A percentile compares a stretch with the other conserved stretches of the same genome.
Evolutionary conservation across 2,329 filamentous ascomycete species (phyloP).

Genomic region (Hymenoscyphus scutula): DNA sequence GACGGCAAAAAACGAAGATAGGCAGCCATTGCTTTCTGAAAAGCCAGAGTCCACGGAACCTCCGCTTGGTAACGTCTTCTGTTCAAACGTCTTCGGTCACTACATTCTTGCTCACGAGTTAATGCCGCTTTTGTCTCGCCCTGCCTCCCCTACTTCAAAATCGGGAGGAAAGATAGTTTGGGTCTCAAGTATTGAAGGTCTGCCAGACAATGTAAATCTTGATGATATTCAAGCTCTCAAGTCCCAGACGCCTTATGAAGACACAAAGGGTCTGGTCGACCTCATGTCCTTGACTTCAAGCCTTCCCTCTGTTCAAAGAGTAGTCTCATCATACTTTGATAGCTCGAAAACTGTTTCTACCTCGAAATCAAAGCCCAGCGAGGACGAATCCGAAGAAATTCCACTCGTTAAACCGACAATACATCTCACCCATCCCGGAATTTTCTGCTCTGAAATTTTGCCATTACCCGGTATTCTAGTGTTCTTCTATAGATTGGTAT

Average conservation of each 20-base stretch:
- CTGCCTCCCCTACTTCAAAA: slow-evolving; percentile 26
- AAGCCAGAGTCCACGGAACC: slow-evolving; percentile 45
- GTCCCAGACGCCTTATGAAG: slow-evolving; percentile 69
- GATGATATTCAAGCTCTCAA: slow-evolving; percentile 74
- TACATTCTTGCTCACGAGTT: slow-evolving; percentile 84
- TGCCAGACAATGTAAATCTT: slow-evolving; percentile 49
- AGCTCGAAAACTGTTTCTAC: slow-evolving; percentile 30
- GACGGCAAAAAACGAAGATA: slow-evolving; percentile 26
- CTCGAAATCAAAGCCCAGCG: slow-evolving; percentile 24
- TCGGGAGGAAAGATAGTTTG: slow-evolving; percentile 63
- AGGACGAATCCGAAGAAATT: slow-evolving; percentile 12
- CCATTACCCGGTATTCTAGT: slow-evolving; percentile 69
- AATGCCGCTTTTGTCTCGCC: slow-evolving; percentile 61
- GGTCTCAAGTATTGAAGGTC: slow-evolving; percentile 78
- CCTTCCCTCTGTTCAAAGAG: slow-evolving; percentile 60
- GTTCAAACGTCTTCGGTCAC: slow-evolving; percentile 92
- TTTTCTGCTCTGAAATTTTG: slow-evolving; percentile 80
- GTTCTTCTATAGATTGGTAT: slow-evolving; percentile 63
- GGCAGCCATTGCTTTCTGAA: slow-evolving; percentile 27
- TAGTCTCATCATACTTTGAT: slow-evolving; percentile 56
- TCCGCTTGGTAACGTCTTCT: slow-evolving; percentile 76
- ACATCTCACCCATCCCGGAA: slow-evolving; percentile 82
- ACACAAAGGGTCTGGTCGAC: slow-evolving; percentile 83
- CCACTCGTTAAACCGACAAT: slow-evolving; percentile 53
- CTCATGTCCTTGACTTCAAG: slow-evolving; percentile 71